These are phyloP conservation scores for Curvularia verruculosa DNA, from an alignment of 2,329 filamentous ascomycete genomes.

Conservation along the genomic window DNA sequence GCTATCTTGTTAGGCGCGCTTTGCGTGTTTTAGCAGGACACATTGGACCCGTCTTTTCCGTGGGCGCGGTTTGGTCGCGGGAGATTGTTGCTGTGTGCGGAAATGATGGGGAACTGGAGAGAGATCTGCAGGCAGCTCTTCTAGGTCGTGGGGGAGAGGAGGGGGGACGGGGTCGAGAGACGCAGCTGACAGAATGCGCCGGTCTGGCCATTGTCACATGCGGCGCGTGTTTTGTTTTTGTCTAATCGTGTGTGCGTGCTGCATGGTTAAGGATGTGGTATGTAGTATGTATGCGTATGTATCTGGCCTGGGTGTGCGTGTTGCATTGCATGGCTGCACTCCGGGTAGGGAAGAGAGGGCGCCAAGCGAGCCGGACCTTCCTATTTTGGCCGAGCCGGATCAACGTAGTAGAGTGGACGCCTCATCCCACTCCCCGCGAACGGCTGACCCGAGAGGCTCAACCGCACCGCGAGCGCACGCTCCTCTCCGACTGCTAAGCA, in stretches of 20 bases:
- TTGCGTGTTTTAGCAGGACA: constrained; percentile 8
- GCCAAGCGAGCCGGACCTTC: constrained; percentile 8
- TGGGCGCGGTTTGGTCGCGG: constrained; percentile 4
- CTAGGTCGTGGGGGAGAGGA: constrained; percentile 7
- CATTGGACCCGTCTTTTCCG: constrained; percentile 12
- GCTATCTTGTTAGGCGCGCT: background rate
- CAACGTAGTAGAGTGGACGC: constrained; percentile 4
- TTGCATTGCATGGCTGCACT: background rate
- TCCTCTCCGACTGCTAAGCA: constrained; percentile 12
- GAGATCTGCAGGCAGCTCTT: constrained; percentile 6
- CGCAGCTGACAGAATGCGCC: background rate
- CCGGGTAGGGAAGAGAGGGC: background rate
- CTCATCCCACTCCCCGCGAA: constrained; percentile 8
- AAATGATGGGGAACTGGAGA: constrained; percentile 12
- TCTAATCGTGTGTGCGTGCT: too few species aligned
- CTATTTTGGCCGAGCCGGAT: constrained; percentile 10
- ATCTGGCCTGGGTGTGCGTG: background rate
- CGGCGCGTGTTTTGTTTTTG: background rate
- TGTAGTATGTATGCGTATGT: background rate
- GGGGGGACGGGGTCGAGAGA: background rate
- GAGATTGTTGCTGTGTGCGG: background rate
- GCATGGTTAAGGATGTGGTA: too few species aligned
- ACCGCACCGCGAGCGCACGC: constrained; percentile 6
- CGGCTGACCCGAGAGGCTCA: constrained; percentile 7
- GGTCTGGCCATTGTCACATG: background rate